Evolutionary conservation across 352 stramenopile genomes (phyloP).

Genomic region (Pythium dissimile): DNA sequence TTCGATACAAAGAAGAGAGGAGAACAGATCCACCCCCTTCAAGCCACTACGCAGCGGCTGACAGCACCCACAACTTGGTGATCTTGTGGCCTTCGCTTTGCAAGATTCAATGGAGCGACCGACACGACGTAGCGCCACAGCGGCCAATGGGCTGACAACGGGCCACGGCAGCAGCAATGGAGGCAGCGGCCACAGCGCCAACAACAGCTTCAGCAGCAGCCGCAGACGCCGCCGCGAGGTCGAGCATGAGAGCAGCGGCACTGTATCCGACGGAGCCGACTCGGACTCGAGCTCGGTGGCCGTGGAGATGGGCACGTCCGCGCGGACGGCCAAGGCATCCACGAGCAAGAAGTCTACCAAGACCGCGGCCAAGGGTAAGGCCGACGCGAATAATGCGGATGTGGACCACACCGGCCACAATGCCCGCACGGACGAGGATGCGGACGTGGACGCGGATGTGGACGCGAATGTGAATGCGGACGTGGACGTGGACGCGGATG

Average conservation of each 20-base stretch:
- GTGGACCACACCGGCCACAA: background rate
- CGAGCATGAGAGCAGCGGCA: slow-evolving; percentile 25
- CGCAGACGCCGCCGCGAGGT: slow-evolving; percentile 34
- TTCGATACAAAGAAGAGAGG: background rate
- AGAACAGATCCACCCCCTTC: background rate
- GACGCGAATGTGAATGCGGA: background rate
- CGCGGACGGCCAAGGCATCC: slow-evolving; percentile 6
- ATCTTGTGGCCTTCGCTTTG: background rate
- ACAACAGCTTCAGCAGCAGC: slow-evolving; percentile 28
- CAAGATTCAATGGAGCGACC: slow-evolving; percentile 41
- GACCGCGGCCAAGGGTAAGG: slow-evolving; percentile 22
- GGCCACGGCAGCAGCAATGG: slow-evolving; percentile 19
- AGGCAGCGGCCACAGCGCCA: slow-evolving; percentile 28
- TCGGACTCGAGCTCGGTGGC: slow-evolving; percentile 51
- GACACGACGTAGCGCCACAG: slow-evolving; percentile 38
- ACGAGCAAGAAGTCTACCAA: slow-evolving; percentile 6
- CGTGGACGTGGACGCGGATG: background rate
- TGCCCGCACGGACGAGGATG: background rate
- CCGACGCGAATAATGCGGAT: background rate
- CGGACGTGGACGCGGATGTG: background rate
- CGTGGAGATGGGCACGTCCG: slow-evolving; percentile 11
- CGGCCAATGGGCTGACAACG: slow-evolving; percentile 18
- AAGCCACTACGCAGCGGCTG: background rate
- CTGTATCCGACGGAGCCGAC: slow-evolving; percentile 52
- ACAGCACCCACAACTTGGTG: too few relatives aligned